Percentiles rank a stretch among this genome's conserved stretches.
Conservation (phyloP, 352 stramenopile species). For the Pythium angustatum region DNA sequence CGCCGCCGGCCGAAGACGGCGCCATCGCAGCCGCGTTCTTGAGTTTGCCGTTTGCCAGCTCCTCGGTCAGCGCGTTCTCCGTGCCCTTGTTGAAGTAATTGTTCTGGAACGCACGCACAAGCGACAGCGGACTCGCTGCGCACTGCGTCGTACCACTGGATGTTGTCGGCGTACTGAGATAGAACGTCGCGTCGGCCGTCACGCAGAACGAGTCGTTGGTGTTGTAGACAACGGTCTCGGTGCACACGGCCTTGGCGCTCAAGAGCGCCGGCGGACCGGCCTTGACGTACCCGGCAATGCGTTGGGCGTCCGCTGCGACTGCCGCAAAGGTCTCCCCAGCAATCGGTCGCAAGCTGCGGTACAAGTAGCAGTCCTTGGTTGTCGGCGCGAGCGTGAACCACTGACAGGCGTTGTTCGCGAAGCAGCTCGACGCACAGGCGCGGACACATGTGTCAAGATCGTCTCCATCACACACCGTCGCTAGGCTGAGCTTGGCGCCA, state of each 20-base stretch:
- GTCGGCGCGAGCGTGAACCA: conserved; percentile 25
- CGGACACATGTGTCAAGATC: conserved; percentile 11
- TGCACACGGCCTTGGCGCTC: conserved; percentile 17
- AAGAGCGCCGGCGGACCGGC: conserved; percentile 10
- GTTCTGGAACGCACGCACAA: conserved; percentile 21
- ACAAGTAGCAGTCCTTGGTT: conserved; percentile 19
- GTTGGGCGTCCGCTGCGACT: conserved; percentile 7
- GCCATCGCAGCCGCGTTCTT: conserved; percentile 16
- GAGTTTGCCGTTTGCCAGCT: conserved; percentile 20
- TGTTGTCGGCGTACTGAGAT: conserved; percentile 4
- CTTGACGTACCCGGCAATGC: conserved; percentile 23
- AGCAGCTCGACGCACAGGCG: conserved; percentile 17
- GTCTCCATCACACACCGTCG: neutral
- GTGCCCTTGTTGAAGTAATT: conserved; percentile 26
- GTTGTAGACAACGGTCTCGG: conserved; percentile 14
- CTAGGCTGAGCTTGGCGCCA: conserved; percentile 14
- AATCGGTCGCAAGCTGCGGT: conserved; percentile 14
- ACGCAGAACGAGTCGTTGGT: conserved; percentile 17
- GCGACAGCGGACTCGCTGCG: conserved; percentile 13
- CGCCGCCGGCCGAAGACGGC: conserved; percentile 1
- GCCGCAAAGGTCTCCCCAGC: conserved; percentile 14
- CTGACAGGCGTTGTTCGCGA: conserved; percentile 23
- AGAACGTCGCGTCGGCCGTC: conserved; percentile 17
- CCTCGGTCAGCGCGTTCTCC: conserved; percentile 13
- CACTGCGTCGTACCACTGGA: conserved; percentile 12